These are phyloP conservation scores for Draba incana DNA, from an alignment of 345 rosid genomes.

Conservation along the genomic window DNA sequence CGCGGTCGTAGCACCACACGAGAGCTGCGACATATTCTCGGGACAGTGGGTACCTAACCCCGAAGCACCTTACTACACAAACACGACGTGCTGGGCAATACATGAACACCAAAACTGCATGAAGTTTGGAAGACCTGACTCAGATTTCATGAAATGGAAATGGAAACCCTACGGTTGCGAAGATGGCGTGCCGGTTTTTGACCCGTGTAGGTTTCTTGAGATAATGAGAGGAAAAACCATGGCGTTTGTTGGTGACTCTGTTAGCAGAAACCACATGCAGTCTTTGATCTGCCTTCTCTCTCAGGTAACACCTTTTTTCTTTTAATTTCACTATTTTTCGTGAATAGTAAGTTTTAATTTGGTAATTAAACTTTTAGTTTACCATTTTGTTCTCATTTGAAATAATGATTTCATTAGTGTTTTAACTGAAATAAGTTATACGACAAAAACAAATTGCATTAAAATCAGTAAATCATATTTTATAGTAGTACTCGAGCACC, in stretches of 20 bases:
- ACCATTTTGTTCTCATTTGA: background rate
- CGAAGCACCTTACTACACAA: constrained; percentile 81
- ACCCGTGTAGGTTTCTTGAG: constrained; percentile 75
- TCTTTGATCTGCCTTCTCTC: constrained; percentile 94
- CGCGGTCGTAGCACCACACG: background rate
- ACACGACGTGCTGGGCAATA: constrained; percentile 90
- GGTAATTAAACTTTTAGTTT: background rate
- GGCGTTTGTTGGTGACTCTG: constrained; percentile 93
- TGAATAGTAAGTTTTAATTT: too few species aligned
- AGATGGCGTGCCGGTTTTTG: constrained; percentile 59
- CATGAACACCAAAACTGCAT: constrained; percentile 97
- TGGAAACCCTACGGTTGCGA: constrained; percentile 81
- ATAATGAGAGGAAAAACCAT: constrained; percentile 70
- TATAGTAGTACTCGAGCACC: constrained; percentile 6
- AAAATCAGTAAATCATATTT: constrained; percentile 1
- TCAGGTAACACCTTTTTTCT: constrained; percentile 48
- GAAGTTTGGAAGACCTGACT: constrained; percentile 82
- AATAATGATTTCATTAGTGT: background rate
- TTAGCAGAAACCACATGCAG: constrained; percentile 93
- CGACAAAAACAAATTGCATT: background rate
- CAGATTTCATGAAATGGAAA: constrained; percentile 72
- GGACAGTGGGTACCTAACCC: constrained; percentile 88
- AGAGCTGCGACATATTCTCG: constrained; percentile 63
- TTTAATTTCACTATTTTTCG: background rate
- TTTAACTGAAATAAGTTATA: background rate